Evolutionary conservation across 805 yeast species (phyloP), one percentile per base, ranked within the genome.

Genomic region (Phaffomyces thermotolerans): DNA sequence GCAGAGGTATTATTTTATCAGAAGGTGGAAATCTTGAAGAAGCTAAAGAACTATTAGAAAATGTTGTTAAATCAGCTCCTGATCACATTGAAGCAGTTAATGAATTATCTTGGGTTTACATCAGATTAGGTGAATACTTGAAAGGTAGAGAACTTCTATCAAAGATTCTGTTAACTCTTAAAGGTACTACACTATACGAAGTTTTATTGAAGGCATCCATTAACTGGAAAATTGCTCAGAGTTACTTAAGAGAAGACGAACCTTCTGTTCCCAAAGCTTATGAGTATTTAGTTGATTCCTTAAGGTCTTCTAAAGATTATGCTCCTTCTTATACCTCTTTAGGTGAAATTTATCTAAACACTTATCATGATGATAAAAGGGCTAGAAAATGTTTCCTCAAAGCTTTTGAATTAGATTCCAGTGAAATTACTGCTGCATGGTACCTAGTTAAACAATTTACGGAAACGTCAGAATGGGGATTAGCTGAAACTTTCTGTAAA

Each of bases 361-460:
- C 73, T 46, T 79, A 72, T 47, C 63, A 68, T 9, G 96, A 89
- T 55, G 58, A 63, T 24, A 65, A 66, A 0, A 74, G 93, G 39
- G 95, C 97, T 0, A 79, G 80, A 42, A 88, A 87, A 58, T 89
- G 96, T 60, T 91, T 82, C 59, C 79, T 82, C 59, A 86, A 81
- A 55, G 96, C 98, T 0, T 85, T 91, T 58, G 97, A 91, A 55
- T 64, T 91, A 27, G 93, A 89, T 60, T 73, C 81, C 0, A 76
- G 82, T 13, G 95, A 93, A 56, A 64, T 84, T 8, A 65, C 63
- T 1, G 86, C 99, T 1, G 95, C 95, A 0, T 72, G 73, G 52
- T 75, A 76, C 47, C 70, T 93, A 44, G 86, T 87, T 5, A 72
- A 74, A 23, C 80, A 78, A n/a, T 81, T 88, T 52, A 72, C 95